Evolutionary conservation across 1,284 basidiomycete species (phyloP).

Genomic region (Xerocomus amazonicus): DNA sequence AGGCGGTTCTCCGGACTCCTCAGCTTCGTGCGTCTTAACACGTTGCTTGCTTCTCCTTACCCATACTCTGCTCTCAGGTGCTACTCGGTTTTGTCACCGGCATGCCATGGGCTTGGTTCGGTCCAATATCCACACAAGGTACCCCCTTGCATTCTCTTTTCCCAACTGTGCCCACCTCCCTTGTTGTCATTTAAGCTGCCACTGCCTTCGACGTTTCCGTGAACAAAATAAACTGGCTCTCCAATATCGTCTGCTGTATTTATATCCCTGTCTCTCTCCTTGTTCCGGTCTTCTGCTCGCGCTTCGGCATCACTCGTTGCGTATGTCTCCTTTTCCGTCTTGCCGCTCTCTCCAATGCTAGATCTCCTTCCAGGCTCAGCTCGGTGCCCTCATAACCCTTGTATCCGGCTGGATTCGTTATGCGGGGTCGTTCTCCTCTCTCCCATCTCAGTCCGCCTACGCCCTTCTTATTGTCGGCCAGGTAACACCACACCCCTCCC

Average conservation of each 20-base stretch:
- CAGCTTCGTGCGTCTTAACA: conserved; percentile 48
- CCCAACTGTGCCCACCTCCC: background rate
- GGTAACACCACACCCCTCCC: conserved; percentile 49
- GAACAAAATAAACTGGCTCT: conserved; percentile 72
- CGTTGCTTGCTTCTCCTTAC: background rate
- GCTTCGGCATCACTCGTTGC: conserved; percentile 56
- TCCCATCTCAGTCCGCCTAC: conserved; percentile 54
- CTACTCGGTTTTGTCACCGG: conserved; percentile 58
- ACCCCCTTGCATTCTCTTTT: conserved; percentile 5
- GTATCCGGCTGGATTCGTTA: conserved; percentile 73
- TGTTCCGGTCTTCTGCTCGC: conserved; percentile 53
- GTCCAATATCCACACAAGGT: conserved; percentile 70
- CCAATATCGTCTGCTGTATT: conserved; percentile 58
- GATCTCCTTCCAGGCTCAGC: conserved; percentile 38
- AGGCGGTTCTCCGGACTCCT: conserved; percentile 60
- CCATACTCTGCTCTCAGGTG: conserved; percentile 38
- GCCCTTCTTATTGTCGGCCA: conserved; percentile 67
- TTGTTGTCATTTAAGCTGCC: conserved; percentile 40
- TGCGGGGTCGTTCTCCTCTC: conserved; percentile 54
- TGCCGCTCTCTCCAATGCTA: background rate
- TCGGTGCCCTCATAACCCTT: conserved; percentile 51
- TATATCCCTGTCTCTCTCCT: conserved; percentile 60
- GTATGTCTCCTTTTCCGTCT: conserved; percentile 38
- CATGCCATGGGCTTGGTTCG: conserved; percentile 72
- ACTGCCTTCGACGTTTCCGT: conserved; percentile 60